phyloP scores from a whole-genome alignment of 805 yeast genomes.

The Maudiozyma pseudohumilis region DNA sequence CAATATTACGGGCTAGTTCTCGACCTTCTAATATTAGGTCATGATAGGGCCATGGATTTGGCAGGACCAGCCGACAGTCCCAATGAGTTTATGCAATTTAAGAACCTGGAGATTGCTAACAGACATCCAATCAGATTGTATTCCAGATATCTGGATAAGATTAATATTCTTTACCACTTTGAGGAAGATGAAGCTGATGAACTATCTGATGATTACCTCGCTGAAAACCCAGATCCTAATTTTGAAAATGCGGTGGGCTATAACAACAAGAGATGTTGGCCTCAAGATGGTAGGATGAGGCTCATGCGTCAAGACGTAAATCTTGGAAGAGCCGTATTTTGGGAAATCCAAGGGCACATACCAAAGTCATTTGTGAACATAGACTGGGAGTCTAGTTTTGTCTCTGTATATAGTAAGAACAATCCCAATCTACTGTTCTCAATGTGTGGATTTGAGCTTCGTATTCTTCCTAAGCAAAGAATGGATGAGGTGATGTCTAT shows the following conservation, averaged over 20 bases:
- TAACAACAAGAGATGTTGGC: constrained; percentile 90
- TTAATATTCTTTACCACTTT: constrained; percentile 72
- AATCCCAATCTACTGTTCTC: constrained; percentile 82
- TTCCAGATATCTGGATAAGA: constrained; percentile 71
- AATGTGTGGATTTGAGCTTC: constrained; percentile 91
- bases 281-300: constrained; percentile 83
- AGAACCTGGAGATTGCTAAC: constrained; percentile 46
- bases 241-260: constrained; percentile 79
- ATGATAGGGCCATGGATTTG: constrained; percentile 75
- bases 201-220: constrained; percentile 60
- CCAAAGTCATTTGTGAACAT: constrained; percentile 67
- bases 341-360: constrained; percentile 77
- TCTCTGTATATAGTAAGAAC: constrained; percentile 82
- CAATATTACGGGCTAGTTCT: constrained; percentile 84
- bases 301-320: constrained; percentile 85
- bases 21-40: constrained; percentile 74
- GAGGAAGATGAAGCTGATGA: constrained; percentile 64
- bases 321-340: constrained; percentile 81
- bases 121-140: constrained; percentile 72
- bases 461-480: constrained; percentile 72
- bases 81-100: constrained; percentile 69
- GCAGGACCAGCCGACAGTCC: constrained; percentile 72
- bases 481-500: constrained; percentile 41
- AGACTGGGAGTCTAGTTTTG: constrained; percentile 71
- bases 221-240: constrained; percentile 88